phyloP scores from a whole-genome alignment of 2,329 filamentous ascomycete genomes.

The Epichloe amarillans region DNA sequence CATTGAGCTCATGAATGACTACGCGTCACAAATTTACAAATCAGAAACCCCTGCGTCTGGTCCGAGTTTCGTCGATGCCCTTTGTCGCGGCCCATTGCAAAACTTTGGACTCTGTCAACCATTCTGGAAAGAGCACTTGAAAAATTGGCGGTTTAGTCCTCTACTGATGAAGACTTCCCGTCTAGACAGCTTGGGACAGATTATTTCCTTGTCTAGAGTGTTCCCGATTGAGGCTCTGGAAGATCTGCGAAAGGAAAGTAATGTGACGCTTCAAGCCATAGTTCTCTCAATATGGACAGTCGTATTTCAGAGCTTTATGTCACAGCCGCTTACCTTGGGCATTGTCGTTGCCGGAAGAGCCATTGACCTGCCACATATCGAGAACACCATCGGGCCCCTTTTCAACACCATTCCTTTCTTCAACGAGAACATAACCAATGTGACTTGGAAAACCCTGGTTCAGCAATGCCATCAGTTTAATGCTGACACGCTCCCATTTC shows the following conservation, averaged over 20 bases:
- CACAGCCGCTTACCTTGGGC: conserved; percentile 45
- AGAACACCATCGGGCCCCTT: conserved; percentile 62
- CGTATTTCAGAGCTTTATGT: conserved; percentile 40
- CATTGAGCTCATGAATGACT: conserved; percentile 51
- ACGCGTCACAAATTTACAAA: conserved; percentile 27
- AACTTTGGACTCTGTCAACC: conserved; percentile 24
- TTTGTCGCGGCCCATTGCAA: conserved; percentile 56
- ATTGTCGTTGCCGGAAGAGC: conserved; percentile 68
- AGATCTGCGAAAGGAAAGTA: conserved; percentile 39
- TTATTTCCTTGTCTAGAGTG: conserved; percentile 7
- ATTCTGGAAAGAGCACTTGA: conserved; percentile 57
- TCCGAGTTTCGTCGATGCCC: conserved; percentile 50
- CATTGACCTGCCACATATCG: conserved; percentile 51
- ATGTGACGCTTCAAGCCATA: conserved; percentile 67
- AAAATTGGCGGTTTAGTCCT: conserved; percentile 12
- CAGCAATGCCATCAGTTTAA: conserved; percentile 58
- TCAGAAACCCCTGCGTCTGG: conserved; percentile 15
- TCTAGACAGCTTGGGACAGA: conserved; percentile 6
- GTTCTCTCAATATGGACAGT: conserved; percentile 63
- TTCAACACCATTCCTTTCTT: conserved; percentile 82
- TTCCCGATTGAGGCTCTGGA: conserved; percentile 34
- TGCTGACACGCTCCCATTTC: conserved; percentile 52
- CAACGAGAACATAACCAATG: conserved; percentile 26
- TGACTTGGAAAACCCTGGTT: conserved; percentile 48
- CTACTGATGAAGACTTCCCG: background rate